Evolutionary conservation across 2,329 filamentous ascomycete species (phyloP), one percentile per base, ranked within the genome.

Genomic region (Clonostachys solani): DNA sequence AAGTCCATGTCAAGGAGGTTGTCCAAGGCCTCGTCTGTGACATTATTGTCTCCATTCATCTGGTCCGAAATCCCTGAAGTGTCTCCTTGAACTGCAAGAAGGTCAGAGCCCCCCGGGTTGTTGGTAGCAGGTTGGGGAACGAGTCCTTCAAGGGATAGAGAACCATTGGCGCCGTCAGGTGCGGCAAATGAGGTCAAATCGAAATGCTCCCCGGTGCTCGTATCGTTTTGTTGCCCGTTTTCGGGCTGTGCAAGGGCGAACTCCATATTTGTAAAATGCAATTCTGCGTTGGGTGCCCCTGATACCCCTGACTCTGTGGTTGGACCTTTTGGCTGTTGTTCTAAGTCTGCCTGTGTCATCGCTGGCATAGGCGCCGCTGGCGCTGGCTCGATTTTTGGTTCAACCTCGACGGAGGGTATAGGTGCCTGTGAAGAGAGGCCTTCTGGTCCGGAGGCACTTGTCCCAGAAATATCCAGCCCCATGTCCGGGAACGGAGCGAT

Each of bases 401-500:
- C 23, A 29, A 29, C 23, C 23, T 29, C 23, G 10, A 29, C 23
- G 9, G 23, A 29, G 23, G 23, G 23, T 29, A 29, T 29, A 4
- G 10, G 23, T 29, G 23, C 23, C 3, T 29, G 23, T 29, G 23
- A 29, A 29, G 23, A 29, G 23, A 29, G 23, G 23, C 23, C 23
- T 29, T 29, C 23, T 29, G 23, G 23, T 10, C 40, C 33, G 19
- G 45, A 33, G 18, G 37, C 23, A 37, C 35, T 5, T 19, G 13
- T 37, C 12, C 40, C 40, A 13, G 44, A 36, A 15, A 68, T 68
- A 29, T 65, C 73, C 61, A 78, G 69, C 29, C 75, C 76, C 75
- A 81, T 81, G 52, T 81, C 75, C 3, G 78, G 74, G 51, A 81
- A 74, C 0, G 79, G 73, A 15, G 79, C 79, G 44, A 77, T 67